Percentiles rank a stretch among this genome's conserved stretches.
Evolutionary conservation across 2,329 filamentous ascomycete species (phyloP).

Genomic region (Colletotrichum tanaceti): DNA sequence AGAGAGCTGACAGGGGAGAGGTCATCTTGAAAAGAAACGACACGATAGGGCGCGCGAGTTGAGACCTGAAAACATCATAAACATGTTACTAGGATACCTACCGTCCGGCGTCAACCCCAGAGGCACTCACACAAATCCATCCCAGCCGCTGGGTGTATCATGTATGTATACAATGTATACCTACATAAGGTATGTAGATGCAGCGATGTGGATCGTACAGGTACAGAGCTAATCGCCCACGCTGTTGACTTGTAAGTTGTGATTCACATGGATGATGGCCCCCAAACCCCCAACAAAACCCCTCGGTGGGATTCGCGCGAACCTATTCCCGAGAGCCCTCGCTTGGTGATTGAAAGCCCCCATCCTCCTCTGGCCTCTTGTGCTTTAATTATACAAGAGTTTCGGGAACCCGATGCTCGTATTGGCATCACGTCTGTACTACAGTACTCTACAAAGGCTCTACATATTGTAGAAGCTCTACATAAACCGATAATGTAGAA

Average conservation of each 20-base stretch:
- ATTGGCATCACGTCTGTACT: no score
- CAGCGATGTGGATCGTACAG: slow-evolving; percentile 2
- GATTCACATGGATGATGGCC: background rate
- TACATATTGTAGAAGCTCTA: no score
- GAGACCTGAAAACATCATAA: background rate
- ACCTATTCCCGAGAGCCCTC: background rate
- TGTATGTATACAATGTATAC: no score
- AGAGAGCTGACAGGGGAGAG: slow-evolving; percentile 1
- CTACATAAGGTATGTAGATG: no score
- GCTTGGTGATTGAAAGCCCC: background rate
- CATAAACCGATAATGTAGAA: no score
- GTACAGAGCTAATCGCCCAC: background rate
- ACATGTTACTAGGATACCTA: no score
- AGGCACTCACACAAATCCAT: background rate
- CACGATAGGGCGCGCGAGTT: slow-evolving; percentile 24
- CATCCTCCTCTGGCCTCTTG: no score
- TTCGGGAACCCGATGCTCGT: no score
- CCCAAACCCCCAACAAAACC: slow-evolving; percentile 9
- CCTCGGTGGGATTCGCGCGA: slow-evolving; percentile 1
- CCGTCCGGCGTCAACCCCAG: no score
- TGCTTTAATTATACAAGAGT: no score
- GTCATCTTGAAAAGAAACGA: slow-evolving; percentile 37
- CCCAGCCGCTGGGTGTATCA: slow-evolving; percentile 2
- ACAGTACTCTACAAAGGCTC: no score
- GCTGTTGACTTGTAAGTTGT: slow-evolving; percentile 4